These are phyloP conservation scores for Backusella psychrophila DNA, from an alignment of 192 early-diverging fungal species.

Conservation along the genomic window DNA sequence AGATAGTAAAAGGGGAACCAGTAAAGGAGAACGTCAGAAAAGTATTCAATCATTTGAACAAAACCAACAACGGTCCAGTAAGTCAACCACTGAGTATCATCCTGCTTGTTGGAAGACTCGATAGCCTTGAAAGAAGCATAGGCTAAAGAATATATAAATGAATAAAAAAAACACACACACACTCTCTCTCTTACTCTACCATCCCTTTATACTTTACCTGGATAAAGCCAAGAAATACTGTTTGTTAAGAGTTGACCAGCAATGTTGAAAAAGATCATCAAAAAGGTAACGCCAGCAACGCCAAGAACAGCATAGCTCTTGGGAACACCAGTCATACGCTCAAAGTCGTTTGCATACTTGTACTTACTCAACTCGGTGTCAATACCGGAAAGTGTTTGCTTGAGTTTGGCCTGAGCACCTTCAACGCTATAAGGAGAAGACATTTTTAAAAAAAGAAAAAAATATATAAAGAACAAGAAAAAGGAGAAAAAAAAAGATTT, in stretches of 20 bases:
- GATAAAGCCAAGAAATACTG: slow-evolving; percentile 83
- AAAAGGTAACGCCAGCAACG: slow-evolving; percentile 51
- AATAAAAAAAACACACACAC: not conserved
- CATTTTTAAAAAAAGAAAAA: slow-evolving; percentile 12
- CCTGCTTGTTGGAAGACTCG: slow-evolving; percentile 71
- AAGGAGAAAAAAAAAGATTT: slow-evolving; percentile 10
- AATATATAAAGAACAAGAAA: not conserved
- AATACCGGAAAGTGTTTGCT: slow-evolving; percentile 32
- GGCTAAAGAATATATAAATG: slow-evolving; percentile 44
- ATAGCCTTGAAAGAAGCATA: slow-evolving; percentile 93
- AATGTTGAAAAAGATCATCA: slow-evolving; percentile 92
- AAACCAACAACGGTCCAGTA: slow-evolving; percentile 95
- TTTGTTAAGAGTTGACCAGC: slow-evolving; percentile 76
- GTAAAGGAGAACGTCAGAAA: slow-evolving; percentile 84
- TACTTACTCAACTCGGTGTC: slow-evolving; percentile 76
- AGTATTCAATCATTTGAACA: slow-evolving; percentile 86
- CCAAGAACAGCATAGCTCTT: slow-evolving; percentile 87
- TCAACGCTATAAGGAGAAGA: slow-evolving; percentile 27
- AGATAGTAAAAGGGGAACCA: slow-evolving; percentile 96
- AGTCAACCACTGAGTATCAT: slow-evolving; percentile 88
- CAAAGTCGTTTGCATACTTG: slow-evolving; percentile 61
- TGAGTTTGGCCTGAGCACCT: slow-evolving; percentile 18
- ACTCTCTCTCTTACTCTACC: not conserved
- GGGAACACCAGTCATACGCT: slow-evolving; percentile 77
- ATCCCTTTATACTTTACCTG: slow-evolving; percentile 45